Evolutionary conservation across 495 filamentous ascomycete species (phyloP), one percentile per base, ranked within the genome.

Genomic region (Aspergillus sclerotioniger): DNA sequence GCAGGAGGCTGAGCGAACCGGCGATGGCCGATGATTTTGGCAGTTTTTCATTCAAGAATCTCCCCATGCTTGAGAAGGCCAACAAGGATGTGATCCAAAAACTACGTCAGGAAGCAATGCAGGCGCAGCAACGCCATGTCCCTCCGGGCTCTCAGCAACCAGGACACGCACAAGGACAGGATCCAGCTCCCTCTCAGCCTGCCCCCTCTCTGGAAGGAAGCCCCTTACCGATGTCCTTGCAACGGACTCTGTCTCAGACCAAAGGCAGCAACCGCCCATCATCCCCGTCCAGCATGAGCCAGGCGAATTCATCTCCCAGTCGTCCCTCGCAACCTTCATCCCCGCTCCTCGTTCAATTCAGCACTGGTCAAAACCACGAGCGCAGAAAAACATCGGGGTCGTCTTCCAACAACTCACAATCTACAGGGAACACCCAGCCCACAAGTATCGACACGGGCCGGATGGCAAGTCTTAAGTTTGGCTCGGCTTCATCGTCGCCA

Each of bases 81-180:
- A 98, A 98, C 69, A 98, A 98, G 67, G 95, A 98, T 68, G 90
- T 97, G 43, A 94, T 98, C 37, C 92, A 98, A 65, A 96, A 96
- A 65, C 80, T 98, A 56, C 84, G 92, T 9, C 90, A 91, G 25
- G 93, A 97, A 67, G 92, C 90, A 31, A 76, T 92, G 68, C 88
- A 89, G 39, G 79, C 80, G 16, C 87, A 89, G 62, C 74, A 78
- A 51, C 70, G 76, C 21, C 74, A 76, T 51, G 59, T 55, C 5
- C 31, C 56, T 33, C 45, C 51, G 20, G 57, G 51, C 13, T 4
- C 54, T 25, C 65, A 65, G 55, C 59, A 25, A 16, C 29, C 39
- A 29, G 54, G 29, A 28, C 61, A 49, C 28, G 25, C 17, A 5
- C 61, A 61, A 15, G 52, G 32, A 17, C 57, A 56, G 37, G 59